phyloP scores from a whole-genome alignment of 768 basidiomycete species.

The Scleroderma bovista region DNA sequence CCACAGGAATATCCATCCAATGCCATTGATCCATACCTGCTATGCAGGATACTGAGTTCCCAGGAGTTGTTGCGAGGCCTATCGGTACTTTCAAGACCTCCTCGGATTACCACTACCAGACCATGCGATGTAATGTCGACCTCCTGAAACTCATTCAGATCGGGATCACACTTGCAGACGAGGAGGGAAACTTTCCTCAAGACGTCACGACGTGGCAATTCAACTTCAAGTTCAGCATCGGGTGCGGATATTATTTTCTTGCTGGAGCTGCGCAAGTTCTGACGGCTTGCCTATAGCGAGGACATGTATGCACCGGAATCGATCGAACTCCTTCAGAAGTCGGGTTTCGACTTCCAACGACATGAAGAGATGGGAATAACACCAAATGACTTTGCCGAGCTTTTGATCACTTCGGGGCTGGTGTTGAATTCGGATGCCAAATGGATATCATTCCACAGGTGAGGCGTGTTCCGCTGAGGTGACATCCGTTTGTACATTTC shows the following conservation, averaged over 20 bases:
- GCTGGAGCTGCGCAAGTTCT: neutral
- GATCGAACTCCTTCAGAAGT: conserved; percentile 89
- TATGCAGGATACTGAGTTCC: conserved; percentile 93
- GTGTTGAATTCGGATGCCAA: conserved; percentile 83
- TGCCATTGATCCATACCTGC: conserved; percentile 4
- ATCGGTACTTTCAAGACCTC: conserved; percentile 96
- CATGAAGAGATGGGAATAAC: conserved; percentile 89
- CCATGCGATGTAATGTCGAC: conserved; percentile 99
- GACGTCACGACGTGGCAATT: conserved; percentile 98
- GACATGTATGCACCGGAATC: conserved; percentile 99
- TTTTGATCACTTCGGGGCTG: conserved; percentile 94
- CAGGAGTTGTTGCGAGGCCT: conserved; percentile 95
- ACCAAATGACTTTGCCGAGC: conserved; percentile 93
- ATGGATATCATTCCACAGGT: conserved; percentile 99
- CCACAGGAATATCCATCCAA: conserved; percentile 7
- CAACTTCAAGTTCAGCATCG: conserved; percentile 91
- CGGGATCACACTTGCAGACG: conserved; percentile 91
- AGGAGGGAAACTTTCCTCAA: conserved; percentile 85
- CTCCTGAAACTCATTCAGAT: conserved; percentile 96
- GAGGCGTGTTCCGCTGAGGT: conserved; percentile 20
- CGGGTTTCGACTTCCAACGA: conserved; percentile 92
- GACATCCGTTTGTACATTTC: neutral
- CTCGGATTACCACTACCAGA: conserved; percentile 99
- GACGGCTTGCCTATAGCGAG: conserved; percentile 47
- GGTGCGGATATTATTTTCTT: conserved; percentile 38